A percentile compares a stretch with the other conserved stretches of the same genome.
These are phyloP conservation scores for Nakaseomyces nivariensis DNA, from an alignment of 1,139 yeast genomes.

Conservation along the genomic window DNA sequence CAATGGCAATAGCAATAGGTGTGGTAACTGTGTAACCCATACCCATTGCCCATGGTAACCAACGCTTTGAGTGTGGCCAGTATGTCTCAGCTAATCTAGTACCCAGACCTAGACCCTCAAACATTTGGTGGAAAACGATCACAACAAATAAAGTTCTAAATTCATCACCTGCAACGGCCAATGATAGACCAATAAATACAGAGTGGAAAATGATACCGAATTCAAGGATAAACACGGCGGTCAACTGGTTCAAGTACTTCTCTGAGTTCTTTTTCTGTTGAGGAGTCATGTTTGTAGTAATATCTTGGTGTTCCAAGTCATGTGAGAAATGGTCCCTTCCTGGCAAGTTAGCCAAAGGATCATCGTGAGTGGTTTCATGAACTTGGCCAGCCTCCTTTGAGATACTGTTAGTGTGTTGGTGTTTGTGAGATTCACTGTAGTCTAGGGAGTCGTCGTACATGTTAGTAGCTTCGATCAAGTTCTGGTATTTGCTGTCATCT, in stretches of 20 bases:
- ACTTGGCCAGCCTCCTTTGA: neutral
- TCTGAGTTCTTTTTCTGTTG: constrained; percentile 9
- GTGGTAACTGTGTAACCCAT: constrained; percentile 61
- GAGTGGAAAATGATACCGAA: constrained; percentile 79
- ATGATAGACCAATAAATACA: constrained; percentile 63
- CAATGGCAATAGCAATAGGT: constrained; percentile 78
- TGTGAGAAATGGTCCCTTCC: constrained; percentile 38
- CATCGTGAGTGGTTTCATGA: neutral
- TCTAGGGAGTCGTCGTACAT: neutral
- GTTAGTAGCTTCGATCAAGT: neutral
- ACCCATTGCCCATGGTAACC: constrained; percentile 53
- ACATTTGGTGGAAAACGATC: constrained; percentile 79
- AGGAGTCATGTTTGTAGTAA: constrained; percentile 38
- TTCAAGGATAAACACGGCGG: constrained; percentile 56
- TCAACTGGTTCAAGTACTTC: constrained; percentile 22
- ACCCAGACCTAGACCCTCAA: constrained; percentile 90
- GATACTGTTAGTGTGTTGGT: neutral
- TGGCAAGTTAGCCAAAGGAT: neutral
- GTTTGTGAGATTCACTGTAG: neutral
- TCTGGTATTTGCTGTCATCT: constrained; percentile 1
- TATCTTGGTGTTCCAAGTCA: constrained; percentile 47
- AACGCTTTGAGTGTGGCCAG: constrained; percentile 40
- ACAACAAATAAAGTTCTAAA: constrained; percentile 71
- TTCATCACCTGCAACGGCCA: constrained; percentile 70
- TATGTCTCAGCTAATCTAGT: constrained; percentile 66